Base-by-base conservation (phyloP, 257 asterid genomes). In the Fraxinus cuspidata region DNA sequence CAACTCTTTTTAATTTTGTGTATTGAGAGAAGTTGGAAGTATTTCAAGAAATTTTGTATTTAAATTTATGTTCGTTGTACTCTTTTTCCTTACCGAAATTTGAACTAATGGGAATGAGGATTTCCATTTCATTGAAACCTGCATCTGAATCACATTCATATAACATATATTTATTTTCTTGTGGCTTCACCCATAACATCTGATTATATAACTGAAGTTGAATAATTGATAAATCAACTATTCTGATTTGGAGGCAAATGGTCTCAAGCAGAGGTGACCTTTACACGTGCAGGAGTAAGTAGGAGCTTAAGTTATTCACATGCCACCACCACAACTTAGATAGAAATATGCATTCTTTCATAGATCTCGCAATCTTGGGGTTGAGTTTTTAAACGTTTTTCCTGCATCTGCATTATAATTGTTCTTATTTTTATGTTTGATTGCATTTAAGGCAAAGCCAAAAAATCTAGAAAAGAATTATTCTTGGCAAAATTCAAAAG, bases 11-110 rank as follows among this genome's bases (percentile, higher is more conserved):
- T 72, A 31, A 40, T 74, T 35, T 3, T 21, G 42, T 49, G 73
- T 28, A 15, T n/a, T 49, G 63, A 31, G 72, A 77, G 76, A 73
- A 19, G 34, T 76, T 60, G 53, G 78, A 74, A 49, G 70, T 60
- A 78, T 72, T 31, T 32, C 64, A 32, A 72, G 27, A 40, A 28
- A 8, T 53, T 70, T 32, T 10, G 7, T 12, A 18, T 76, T 56
- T 29, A 28, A 51, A 42, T 79, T 69, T 70, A 29, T 53, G 34
- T 40, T 23, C 37, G 49, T 71, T 66, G 56, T 34, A 60, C 71
- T 68, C 76, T 42, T 64, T 80, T 64, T 70, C 38, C 64, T 77
- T 40, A 34, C 65, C 23, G 64, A 76, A 71, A 68, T 83, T 37
- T 25, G 37, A 25, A 37, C 64, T 23, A 31, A 31, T 21, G 11